phyloP scores from a whole-genome alignment of 108 stramenopile genomes.

The Chaetoceros muelleri region DNA sequence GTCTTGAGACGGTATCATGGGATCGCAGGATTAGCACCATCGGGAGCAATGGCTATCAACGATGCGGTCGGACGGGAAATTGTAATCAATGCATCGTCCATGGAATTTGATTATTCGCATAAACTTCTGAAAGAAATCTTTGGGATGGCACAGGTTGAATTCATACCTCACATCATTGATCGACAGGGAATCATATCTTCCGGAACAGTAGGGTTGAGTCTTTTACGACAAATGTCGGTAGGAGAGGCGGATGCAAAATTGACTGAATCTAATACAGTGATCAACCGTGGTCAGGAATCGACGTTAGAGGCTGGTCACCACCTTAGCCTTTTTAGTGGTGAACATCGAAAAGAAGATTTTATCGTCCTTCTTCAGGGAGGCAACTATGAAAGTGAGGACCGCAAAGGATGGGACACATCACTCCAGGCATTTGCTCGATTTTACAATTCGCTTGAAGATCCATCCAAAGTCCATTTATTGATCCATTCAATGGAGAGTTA shows the following conservation, averaged over 20 bases:
- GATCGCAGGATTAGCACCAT: not conserved
- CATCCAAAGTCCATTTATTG: constrained; percentile 5
- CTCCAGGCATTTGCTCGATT: constrained; percentile 12
- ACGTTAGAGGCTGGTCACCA: not conserved
- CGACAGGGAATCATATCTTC: not conserved
- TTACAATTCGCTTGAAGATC: constrained; percentile 6
- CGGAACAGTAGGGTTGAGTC: not conserved
- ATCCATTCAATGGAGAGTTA: constrained; percentile 17
- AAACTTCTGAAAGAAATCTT: not conserved
- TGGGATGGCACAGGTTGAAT: constrained; percentile 6
- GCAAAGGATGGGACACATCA: constrained; percentile 20
- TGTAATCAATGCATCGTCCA: too few relatives aligned
- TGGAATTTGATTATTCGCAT: too few relatives aligned
- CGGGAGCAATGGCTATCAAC: not conserved
- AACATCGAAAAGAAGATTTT: constrained; percentile 6
- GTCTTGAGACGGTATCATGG: too few relatives aligned
- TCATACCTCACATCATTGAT: constrained; percentile 16
- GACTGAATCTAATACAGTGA: not conserved
- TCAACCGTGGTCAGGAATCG: constrained; percentile 9
- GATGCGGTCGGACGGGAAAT: not conserved
- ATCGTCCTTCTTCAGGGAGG: constrained; percentile 14
- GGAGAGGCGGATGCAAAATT: constrained; percentile 8
- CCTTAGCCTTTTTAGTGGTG: not conserved
- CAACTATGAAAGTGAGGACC: constrained; percentile 11
- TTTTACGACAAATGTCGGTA: not conserved